phyloP scores from a whole-genome alignment of 805 yeast genomes.

The Teunomyces pallodes region DNA sequence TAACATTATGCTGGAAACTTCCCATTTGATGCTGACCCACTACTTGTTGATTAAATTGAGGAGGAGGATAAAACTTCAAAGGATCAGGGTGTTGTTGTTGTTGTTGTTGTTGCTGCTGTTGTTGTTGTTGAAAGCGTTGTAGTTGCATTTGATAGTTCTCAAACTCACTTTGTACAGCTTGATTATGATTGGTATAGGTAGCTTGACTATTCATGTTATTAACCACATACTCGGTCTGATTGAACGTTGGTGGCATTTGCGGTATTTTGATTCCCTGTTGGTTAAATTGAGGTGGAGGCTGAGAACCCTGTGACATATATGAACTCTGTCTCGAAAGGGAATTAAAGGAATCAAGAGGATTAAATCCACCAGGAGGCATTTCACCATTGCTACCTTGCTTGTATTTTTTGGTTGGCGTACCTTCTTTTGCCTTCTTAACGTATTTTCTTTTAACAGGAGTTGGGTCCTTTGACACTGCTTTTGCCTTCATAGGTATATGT shows the following conservation, averaged over 20 bases:
- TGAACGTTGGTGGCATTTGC: conserved; percentile 23
- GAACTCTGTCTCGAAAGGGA: conserved; percentile 11
- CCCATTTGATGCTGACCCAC: conserved; percentile 5
- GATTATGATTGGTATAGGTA: conserved; percentile 13
- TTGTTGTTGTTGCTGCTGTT: conserved; percentile 19
- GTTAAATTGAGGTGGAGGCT: conserved; percentile 54
- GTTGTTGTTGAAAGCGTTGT: conserved; percentile 28
- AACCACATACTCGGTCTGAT: conserved; percentile 20
- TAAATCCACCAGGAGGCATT: conserved; percentile 9
- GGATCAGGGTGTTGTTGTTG: conserved; percentile 11
- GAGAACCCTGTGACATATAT: conserved; percentile 8
- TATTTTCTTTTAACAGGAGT: conserved; percentile 43
- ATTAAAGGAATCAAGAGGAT: conserved; percentile 16
- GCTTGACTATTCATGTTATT: background rate
- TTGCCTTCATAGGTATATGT: conserved; percentile 34
- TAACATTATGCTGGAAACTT: conserved; percentile 2
- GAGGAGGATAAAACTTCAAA: conserved; percentile 7
- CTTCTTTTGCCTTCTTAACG: conserved; percentile 52
- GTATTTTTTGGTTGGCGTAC: conserved; percentile 47
- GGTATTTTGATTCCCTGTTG: conserved; percentile 66
- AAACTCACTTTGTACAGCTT: conserved; percentile 19
- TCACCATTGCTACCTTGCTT: conserved; percentile 1
- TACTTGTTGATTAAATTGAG: conserved; percentile 6
- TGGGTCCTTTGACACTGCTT: conserved; percentile 35
- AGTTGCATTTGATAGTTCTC: conserved; percentile 18